Percentiles rank a stretch among this genome's conserved stretches.
phyloP scores from a whole-genome alignment of 2,329 filamentous ascomycete genomes.

The Fusarium decemcellulare region DNA sequence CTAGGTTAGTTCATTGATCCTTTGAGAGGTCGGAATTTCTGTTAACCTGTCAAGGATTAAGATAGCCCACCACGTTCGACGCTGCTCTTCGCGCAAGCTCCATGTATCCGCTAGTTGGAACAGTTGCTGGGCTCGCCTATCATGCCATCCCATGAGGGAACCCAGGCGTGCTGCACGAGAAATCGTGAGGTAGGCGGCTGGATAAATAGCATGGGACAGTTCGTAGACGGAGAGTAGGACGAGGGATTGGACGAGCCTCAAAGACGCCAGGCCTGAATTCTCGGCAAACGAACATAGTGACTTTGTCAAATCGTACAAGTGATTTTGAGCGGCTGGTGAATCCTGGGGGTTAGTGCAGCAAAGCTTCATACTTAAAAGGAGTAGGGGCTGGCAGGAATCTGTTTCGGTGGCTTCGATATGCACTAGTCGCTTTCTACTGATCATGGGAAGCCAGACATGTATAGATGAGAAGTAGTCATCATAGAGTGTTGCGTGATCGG shows the following conservation, averaged over 20 bases:
- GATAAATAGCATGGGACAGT: constrained; percentile 31
- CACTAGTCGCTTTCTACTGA: constrained; percentile 35
- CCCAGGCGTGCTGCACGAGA: constrained; percentile 35
- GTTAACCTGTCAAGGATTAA: constrained; percentile 36
- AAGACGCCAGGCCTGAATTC: constrained; percentile 24
- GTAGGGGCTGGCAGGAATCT: constrained; percentile 15
- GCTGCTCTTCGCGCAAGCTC: constrained; percentile 36
- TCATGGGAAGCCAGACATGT: constrained; percentile 34
- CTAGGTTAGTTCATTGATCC: background rate
- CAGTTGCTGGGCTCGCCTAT: constrained; percentile 14
- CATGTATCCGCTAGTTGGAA: constrained; percentile 33
- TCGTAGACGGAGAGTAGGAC: constrained; percentile 30
- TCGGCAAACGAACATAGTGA: constrained; percentile 26
- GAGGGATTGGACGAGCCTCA: constrained; percentile 31
- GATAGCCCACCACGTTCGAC: constrained; percentile 40
- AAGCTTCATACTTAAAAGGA: constrained; percentile 39
- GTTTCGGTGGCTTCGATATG: background rate
- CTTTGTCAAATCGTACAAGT: constrained; percentile 18
- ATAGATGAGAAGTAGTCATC: constrained; percentile 27
- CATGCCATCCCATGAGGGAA: constrained; percentile 31
- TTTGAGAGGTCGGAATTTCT: background rate
- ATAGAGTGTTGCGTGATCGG: background rate
- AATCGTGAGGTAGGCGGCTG: constrained; percentile 38
- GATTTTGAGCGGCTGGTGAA: background rate
- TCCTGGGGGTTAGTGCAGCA: background rate